Evolutionary conservation across 495 filamentous ascomycete species (phyloP).

Genomic region (Talaromyces borbonicus): DNA sequence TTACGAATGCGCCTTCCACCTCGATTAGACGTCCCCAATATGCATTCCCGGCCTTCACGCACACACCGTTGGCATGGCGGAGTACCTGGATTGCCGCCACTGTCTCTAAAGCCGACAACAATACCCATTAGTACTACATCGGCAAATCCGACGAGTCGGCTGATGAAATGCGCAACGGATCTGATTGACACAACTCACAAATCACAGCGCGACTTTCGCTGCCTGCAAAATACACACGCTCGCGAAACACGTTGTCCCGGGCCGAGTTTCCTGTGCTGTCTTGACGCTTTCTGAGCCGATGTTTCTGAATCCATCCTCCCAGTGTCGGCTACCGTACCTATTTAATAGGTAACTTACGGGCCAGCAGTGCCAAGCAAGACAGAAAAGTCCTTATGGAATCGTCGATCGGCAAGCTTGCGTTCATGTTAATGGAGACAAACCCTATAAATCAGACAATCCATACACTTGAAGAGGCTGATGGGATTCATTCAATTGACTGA

Average conservation of each 20-base stretch:
- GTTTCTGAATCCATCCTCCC: too few relatives aligned
- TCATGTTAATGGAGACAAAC: neutral
- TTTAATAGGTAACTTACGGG: too few relatives aligned
- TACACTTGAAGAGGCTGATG: too few relatives aligned
- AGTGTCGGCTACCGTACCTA: too few relatives aligned
- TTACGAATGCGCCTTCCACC: slow-evolving; percentile 51
- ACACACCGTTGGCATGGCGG: slow-evolving; percentile 52
- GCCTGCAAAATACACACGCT: slow-evolving; percentile 52
- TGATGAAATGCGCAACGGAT: neutral
- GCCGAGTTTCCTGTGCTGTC: slow-evolving; percentile 5
- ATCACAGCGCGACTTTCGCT: slow-evolving; percentile 55
- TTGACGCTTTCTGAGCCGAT: too few relatives aligned
- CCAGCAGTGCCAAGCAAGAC: too few relatives aligned
- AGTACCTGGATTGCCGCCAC: slow-evolving; percentile 35
- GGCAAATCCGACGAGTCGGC: neutral
- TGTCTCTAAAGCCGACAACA: slow-evolving; percentile 29
- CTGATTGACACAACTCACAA: slow-evolving; percentile 36
- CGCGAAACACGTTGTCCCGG: slow-evolving; percentile 42
- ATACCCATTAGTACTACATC: neutral
- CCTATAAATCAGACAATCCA: too few relatives aligned
- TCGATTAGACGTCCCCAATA: slow-evolving; percentile 51
- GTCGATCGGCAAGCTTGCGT: neutral
- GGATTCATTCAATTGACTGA: too few relatives aligned
- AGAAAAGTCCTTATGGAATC: neutral
- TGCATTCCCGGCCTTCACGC: slow-evolving; percentile 47